phyloP scores from a whole-genome alignment of 768 basidiomycete genomes.

The Lactifluus pinguis region DNA sequence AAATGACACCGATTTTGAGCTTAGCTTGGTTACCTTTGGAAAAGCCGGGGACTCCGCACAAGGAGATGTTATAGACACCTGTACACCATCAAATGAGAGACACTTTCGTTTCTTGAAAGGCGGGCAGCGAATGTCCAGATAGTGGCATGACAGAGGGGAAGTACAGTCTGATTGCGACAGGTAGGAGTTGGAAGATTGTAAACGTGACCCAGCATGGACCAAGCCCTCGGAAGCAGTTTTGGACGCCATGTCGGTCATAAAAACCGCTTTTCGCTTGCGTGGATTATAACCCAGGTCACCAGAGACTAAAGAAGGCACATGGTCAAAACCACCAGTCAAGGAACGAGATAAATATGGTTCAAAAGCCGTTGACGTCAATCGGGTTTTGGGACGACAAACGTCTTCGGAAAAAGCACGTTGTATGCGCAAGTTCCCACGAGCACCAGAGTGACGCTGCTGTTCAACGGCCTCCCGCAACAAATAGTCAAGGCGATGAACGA shows the following conservation, averaged over 20 bases:
- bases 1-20: not conserved
- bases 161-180: constrained; percentile 6
- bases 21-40: not conserved
- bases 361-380: not conserved
- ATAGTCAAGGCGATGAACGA: not conserved
- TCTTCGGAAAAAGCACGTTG: not conserved
- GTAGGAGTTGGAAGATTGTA: not conserved
- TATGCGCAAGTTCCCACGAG: not conserved
- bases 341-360: not conserved
- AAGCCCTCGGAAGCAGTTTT: not conserved
- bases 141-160: not conserved
- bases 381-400: not conserved
- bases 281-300: not conserved
- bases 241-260: not conserved
- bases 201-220: not conserved
- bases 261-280: not conserved
- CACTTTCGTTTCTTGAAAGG: constrained; percentile 3
- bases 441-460: not conserved
- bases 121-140: not conserved
- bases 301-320: not conserved
- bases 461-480: not conserved
- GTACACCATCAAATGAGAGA: not conserved
- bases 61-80: not conserved
- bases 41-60: not conserved
- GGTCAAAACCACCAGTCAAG: not conserved